Evolutionary conservation across 306 rosid species (phyloP).

Genomic region (Macrotyloma uniflorum): DNA sequence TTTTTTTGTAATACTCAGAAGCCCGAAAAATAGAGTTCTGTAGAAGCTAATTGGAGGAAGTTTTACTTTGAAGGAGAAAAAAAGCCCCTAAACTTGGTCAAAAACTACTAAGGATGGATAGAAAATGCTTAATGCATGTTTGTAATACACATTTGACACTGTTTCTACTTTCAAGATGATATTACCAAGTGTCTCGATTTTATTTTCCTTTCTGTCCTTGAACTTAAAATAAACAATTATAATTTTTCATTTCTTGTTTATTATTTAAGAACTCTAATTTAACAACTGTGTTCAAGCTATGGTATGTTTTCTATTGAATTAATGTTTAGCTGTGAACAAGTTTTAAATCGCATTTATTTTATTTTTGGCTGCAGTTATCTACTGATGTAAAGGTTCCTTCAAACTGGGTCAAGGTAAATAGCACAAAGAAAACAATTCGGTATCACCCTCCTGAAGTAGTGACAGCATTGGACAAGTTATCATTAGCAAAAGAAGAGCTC

Average conservation of each 20-base stretch:
- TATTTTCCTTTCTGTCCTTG: slow-evolving; percentile 16
- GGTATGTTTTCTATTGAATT: slow-evolving; percentile 15
- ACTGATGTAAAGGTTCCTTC: slow-evolving; percentile 77
- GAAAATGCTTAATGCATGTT: slow-evolving; percentile 18
- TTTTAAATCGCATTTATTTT: slow-evolving; percentile 29
- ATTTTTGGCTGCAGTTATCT: slow-evolving; percentile 63
- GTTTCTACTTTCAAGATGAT: background rate
- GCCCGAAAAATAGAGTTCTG: background rate
- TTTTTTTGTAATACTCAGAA: background rate
- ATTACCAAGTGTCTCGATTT: slow-evolving; percentile 3
- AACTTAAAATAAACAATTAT: background rate
- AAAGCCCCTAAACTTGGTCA: background rate
- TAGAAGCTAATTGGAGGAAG: background rate
- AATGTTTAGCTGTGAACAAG: slow-evolving; percentile 25
- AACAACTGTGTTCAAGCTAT: slow-evolving; percentile 27
- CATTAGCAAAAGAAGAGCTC: slow-evolving; percentile 83
- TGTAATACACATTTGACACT: slow-evolving; percentile 12
- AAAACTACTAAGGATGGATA: background rate
- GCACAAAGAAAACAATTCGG: slow-evolving; percentile 86
- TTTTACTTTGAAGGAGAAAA: background rate
- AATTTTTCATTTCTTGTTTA: slow-evolving; percentile 13
- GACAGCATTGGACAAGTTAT: slow-evolving; percentile 68
- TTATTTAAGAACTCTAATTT: slow-evolving; percentile 29
- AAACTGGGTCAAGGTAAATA: slow-evolving; percentile 83
- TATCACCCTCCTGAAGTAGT: slow-evolving; percentile 96